phyloP scores from a whole-genome alignment of 2,329 filamentous ascomycete species.

The Myriosclerotinia duriaeana region DNA sequence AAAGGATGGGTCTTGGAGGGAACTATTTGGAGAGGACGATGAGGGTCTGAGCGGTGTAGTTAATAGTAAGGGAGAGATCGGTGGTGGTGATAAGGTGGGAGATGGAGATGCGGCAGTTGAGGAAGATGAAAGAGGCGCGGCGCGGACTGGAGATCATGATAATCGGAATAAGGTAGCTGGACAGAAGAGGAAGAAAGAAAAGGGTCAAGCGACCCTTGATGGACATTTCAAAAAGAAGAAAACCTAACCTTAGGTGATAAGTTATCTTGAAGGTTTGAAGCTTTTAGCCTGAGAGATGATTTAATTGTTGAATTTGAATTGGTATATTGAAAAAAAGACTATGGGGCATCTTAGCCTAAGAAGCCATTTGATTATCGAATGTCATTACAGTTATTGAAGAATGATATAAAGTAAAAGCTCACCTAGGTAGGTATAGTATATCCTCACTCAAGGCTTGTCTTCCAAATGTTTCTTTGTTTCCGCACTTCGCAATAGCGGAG shows the following conservation, averaged over 20 bases:
- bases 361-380: too few relatives aligned
- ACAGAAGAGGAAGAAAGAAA: conserved; percentile 25
- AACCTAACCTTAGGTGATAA: background rate
- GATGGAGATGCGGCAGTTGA: conserved; percentile 34
- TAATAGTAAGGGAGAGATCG: conserved; percentile 39
- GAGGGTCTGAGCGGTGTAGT: conserved; percentile 33
- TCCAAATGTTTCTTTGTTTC: too few relatives aligned
- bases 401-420: too few relatives aligned
- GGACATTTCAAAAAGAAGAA: conserved; percentile 31
- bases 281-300: too few relatives aligned
- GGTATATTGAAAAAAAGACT: too few relatives aligned
- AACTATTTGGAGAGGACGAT: conserved; percentile 46
- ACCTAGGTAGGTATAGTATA: too few relatives aligned
- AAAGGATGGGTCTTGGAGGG: conserved; percentile 57
- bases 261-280: too few relatives aligned
- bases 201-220: conserved; percentile 33
- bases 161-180: conserved; percentile 3
- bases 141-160: conserved; percentile 24
- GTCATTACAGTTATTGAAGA: too few relatives aligned
- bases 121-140: conserved; percentile 24
- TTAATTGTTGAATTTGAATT: too few relatives aligned
- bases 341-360: too few relatives aligned
- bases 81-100: conserved; percentile 37
- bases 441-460: too few relatives aligned
- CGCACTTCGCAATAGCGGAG: too few relatives aligned